Percentiles rank a stretch among this genome's conserved stretches.
Evolutionary conservation across 2,329 filamentous ascomycete species (phyloP).

Genomic region (Colletotrichum cereale): DNA sequence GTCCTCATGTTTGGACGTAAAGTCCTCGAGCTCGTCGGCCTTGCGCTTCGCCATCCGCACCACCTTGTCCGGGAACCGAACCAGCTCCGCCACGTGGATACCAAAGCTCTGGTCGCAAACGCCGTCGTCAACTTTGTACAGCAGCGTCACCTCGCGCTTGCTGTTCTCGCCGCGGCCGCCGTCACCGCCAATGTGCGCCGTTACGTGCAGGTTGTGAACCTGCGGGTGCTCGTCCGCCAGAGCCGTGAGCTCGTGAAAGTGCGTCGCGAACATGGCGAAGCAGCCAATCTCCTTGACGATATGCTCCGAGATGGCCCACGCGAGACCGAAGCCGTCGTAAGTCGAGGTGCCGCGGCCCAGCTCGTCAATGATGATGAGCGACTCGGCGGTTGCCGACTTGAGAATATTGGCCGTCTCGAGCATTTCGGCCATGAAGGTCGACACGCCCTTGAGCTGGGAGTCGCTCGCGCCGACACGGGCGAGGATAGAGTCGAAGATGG

Average conservation of each 20-base stretch:
- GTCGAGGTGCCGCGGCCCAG: constrained; percentile 96
- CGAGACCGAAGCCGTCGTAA: constrained; percentile 98
- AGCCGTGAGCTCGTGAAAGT: constrained; percentile 97
- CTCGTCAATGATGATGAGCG: constrained; percentile 98
- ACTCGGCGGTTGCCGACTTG: constrained; percentile 94
- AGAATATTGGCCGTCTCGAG: constrained; percentile 98
- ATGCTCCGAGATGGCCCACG: constrained; percentile 98
- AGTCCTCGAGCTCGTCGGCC: constrained; percentile 97
- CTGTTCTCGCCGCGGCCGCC: constrained; percentile 57
- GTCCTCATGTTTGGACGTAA: constrained; percentile 81
- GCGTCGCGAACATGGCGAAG: constrained; percentile 95
- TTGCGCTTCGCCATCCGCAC: constrained; percentile 99
- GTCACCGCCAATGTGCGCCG: constrained; percentile 83
- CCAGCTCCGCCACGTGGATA: constrained; percentile 97
- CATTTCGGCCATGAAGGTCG: constrained; percentile 99
- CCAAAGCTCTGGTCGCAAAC: constrained; percentile 98
- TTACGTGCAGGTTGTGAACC: constrained; percentile 94
- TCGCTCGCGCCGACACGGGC: constrained; percentile 96
- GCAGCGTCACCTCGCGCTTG: constrained; percentile 88
- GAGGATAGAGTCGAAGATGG: constrained; percentile 96
- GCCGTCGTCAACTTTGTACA: constrained; percentile 96
- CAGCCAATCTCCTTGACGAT: constrained; percentile 96
- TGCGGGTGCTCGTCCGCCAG: constrained; percentile 88
- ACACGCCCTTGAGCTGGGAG: constrained; percentile 96
- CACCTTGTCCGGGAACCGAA: constrained; percentile 96